Conservation (phyloP, 2,329 filamentous ascomycete species). For the Fusarium tricinctum region DNA sequence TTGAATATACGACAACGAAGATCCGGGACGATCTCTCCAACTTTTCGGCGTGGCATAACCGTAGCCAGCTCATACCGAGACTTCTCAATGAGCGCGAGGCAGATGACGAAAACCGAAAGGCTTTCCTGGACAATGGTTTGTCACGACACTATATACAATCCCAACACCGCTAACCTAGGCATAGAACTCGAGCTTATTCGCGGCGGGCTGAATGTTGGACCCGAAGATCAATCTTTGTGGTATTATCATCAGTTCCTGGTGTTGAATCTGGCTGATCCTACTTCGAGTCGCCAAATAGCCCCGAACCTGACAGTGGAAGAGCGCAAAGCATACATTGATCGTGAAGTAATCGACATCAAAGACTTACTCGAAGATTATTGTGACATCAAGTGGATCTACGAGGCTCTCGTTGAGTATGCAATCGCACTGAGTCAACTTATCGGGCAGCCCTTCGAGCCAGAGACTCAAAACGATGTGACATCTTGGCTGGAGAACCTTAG, state of each 20-base stretch:
- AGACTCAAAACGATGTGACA: slow-evolving; percentile 62
- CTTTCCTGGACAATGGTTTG: slow-evolving; percentile 79
- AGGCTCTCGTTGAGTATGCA: slow-evolving; percentile 83
- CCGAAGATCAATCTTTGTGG: slow-evolving; percentile 96
- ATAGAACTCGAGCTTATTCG: slow-evolving; percentile 81
- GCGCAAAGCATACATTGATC: slow-evolving; percentile 73
- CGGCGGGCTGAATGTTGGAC: slow-evolving; percentile 86
- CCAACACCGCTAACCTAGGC: slow-evolving; percentile 16
- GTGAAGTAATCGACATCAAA: slow-evolving; percentile 81
- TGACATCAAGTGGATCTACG: slow-evolving; percentile 86
- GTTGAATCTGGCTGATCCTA: slow-evolving; percentile 71
- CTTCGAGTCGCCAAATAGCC: slow-evolving; percentile 70
- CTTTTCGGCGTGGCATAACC: slow-evolving; percentile 96
- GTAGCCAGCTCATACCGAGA: slow-evolving; percentile 84
- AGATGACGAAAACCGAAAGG: slow-evolving; percentile 71
- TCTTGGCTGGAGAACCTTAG: slow-evolving; percentile 76
- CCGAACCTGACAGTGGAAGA: slow-evolving; percentile 73
- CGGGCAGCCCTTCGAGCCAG: slow-evolving; percentile 55
- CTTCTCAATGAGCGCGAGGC: slow-evolving; percentile 80
- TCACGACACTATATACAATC: background rate
- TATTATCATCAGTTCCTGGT: slow-evolving; percentile 95
- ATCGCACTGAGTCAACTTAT: slow-evolving; percentile 69
- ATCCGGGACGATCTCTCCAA: slow-evolving; percentile 89
- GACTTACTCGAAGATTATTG: slow-evolving; percentile 72
- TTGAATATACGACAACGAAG: slow-evolving; percentile 92